Conservation (phyloP, 1,284 basidiomycete genomes). For the Volvariella volvacea region DNA sequence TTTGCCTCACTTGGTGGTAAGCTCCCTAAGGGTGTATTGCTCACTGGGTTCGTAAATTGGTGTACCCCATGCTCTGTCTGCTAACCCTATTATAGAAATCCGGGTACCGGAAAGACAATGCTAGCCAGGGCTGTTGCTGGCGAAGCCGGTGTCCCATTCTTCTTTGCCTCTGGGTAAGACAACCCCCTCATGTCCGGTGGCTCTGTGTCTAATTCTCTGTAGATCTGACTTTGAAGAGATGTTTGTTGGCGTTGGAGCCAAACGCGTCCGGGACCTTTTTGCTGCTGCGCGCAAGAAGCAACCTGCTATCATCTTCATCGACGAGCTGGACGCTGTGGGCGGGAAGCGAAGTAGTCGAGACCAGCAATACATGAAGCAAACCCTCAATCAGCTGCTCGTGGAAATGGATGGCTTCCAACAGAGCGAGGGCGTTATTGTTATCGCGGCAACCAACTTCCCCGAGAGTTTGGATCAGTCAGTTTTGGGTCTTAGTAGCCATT, state of each 20-base stretch:
- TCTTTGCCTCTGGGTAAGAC: constrained; percentile 75
- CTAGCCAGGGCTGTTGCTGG: constrained; percentile 94
- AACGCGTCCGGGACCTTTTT: constrained; percentile 94
- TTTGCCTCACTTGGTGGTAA: constrained; percentile 89
- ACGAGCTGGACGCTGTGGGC: constrained; percentile 90
- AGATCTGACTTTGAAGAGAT: constrained; percentile 98
- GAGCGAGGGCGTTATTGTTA: constrained; percentile 87
- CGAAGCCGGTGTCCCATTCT: constrained; percentile 93
- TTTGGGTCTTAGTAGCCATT: not conserved
- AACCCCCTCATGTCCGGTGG: not conserved
- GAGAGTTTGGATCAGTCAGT: constrained; percentile 81
- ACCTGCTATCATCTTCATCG: constrained; percentile 93
- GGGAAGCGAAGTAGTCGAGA: constrained; percentile 88
- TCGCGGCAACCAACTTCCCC: constrained; percentile 94
- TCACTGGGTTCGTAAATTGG: constrained; percentile 55
- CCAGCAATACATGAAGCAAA: constrained; percentile 87
- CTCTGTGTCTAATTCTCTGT: constrained; percentile 11
- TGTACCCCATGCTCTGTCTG: constrained; percentile 1
- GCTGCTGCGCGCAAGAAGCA: constrained; percentile 91
- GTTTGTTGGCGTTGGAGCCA: constrained; percentile 94
- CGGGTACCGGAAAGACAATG: constrained; percentile 96
- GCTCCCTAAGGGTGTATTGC: constrained; percentile 85
- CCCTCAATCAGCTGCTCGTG: constrained; percentile 89
- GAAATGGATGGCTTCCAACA: constrained; percentile 95
- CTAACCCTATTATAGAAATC: constrained; percentile 35